These are phyloP conservation scores for Lepidium africanum DNA, from an alignment of 345 rosid species.

Conservation along the genomic window DNA sequence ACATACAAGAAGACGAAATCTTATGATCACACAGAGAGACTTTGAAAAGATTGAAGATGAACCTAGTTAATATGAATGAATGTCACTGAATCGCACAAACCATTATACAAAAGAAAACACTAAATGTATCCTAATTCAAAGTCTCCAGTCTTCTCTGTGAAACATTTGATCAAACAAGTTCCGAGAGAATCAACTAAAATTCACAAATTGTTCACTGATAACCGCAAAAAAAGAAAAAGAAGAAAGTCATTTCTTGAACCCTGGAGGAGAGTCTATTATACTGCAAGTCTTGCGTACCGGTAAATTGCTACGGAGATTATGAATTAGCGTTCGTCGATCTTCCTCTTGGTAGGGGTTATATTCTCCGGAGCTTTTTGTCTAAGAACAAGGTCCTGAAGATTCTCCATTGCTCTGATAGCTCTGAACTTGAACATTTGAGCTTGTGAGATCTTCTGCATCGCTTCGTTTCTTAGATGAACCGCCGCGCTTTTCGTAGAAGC, in stretches of 20 bases:
- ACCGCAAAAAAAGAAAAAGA: not conserved
- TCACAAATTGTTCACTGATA: not conserved
- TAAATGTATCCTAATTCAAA: constrained; percentile 3
- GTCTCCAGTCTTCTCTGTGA: constrained; percentile 17
- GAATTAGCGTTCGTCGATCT: constrained; percentile 8
- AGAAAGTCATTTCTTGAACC: constrained; percentile 9
- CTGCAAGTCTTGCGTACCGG: constrained; percentile 6
- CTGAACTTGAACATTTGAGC: constrained; percentile 35
- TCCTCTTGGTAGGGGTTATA: constrained; percentile 19
- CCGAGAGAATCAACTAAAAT: not conserved
- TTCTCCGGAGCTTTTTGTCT: not conserved
- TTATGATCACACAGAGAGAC: not conserved
- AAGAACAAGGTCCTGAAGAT: constrained; percentile 29
- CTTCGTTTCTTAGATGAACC: constrained; percentile 25
- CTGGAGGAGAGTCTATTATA: constrained; percentile 1
- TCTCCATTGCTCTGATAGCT: constrained; percentile 41
- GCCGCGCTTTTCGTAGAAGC: constrained; percentile 29
- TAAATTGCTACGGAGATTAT: not conserved
- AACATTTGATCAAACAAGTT: constrained; percentile 5
- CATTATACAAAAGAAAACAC: constrained; percentile 10
- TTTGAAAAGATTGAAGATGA: not conserved
- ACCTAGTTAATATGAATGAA: constrained; percentile 3
- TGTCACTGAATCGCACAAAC: not conserved
- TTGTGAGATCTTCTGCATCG: constrained; percentile 29
- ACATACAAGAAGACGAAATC: constrained; percentile 6